Evolutionary conservation across 2,329 filamentous ascomycete genomes (phyloP), one percentile per base, ranked within the genome.

Genomic region (Beauveria australis): DNA sequence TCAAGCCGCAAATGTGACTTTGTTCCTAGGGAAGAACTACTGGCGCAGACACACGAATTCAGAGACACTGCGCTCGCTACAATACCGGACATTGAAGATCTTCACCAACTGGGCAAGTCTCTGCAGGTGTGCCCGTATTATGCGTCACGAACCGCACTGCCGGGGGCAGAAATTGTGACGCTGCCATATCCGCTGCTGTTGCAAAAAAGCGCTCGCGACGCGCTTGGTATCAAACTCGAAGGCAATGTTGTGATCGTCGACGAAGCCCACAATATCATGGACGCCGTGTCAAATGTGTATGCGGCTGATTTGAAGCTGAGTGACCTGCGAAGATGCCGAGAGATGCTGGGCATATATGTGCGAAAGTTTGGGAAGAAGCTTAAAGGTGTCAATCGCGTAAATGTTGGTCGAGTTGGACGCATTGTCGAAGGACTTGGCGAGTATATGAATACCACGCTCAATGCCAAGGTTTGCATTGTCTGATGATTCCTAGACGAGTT

Each of bases 231-330:
- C 48, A 93, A 89, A 26, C 75, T 99, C 9, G 92, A 95, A 67
- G 86, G 87, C 5, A 94, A 96, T 68, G 80, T 99, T 0, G 86
- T 99, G n/a, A 89, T 99, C 28, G 90, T 99, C 53, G 94, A 99
- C 66, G 94, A 99, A 76, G 94, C 94, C 0, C 94, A 99, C 71
- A 99, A 99, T 69, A 83, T 99, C 57, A 96, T 97, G 88, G 92
- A 97, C 71, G 92, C 93, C 0, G 91, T 99, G 51, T 84, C 91
- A 18, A 88, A 87, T 51, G 94, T 96, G 40, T 87, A 97, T 71
- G 92, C 92, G 0, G 85, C 91, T 0, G 85, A 89, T 41, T 81
- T 97, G 22, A 84, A 84, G 2, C 76, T 96, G 4, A 77, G 77
- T 28, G 92, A 97, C 64, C 77, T 97, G 19, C 84, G 84, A 54